These are phyloP conservation scores for Chlorella ohadii DNA, from an alignment of 139 green algal species.

Conservation along the genomic window DNA sequence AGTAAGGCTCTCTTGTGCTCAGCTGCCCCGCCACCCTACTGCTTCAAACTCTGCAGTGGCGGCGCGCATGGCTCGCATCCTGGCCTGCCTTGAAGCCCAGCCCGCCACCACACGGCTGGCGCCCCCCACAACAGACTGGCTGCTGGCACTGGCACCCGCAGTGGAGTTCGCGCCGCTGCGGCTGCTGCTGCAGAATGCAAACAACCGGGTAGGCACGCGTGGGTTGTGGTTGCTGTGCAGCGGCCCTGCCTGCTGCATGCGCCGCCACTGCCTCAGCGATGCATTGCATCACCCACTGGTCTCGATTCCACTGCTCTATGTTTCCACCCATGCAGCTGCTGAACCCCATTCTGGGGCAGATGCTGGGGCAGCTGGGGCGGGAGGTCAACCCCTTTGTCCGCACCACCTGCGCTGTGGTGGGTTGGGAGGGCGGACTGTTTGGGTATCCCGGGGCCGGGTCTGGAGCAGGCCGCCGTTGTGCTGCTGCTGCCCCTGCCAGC, in stretches of 20 bases:
- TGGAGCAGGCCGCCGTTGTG: too few relatives aligned
- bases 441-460: too few relatives aligned
- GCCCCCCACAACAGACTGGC: conserved; percentile 61
- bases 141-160: conserved; percentile 51
- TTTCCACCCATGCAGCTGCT: background rate
- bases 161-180: conserved; percentile 15
- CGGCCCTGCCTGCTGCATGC: too few relatives aligned
- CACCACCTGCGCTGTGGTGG: conserved; percentile 53
- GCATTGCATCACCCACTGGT: background rate
- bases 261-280: too few relatives aligned
- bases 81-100: conserved; percentile 34
- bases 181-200: background rate
- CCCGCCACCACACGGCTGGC: conserved; percentile 42
- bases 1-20: too few relatives aligned
- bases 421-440: too few relatives aligned
- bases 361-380: conserved; percentile 27
- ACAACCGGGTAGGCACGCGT: conserved; percentile 12
- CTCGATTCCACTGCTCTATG: too few relatives aligned
- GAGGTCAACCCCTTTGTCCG: conserved; percentile 50
- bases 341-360: conserved; percentile 24
- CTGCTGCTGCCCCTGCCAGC: too few relatives aligned
- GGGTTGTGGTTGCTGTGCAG: too few relatives aligned
- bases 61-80: conserved; percentile 50
- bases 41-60: conserved; percentile 34
- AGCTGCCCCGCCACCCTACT: too few relatives aligned